These are phyloP conservation scores for Fraxinus velutina DNA, from an alignment of 305 asterid genomes.

Conservation along the genomic window DNA sequence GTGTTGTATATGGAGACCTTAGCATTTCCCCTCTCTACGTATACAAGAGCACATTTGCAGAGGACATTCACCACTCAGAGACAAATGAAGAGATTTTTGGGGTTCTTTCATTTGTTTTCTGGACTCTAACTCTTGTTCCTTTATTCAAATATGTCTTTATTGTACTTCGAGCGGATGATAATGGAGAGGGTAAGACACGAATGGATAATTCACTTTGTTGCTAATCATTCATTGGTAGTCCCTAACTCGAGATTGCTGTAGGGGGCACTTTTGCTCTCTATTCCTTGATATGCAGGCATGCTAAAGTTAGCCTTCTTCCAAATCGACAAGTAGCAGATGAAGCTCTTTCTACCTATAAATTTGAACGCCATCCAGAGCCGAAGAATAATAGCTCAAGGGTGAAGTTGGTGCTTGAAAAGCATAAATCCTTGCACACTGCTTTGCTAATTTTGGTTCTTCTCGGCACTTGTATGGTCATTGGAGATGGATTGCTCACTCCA, in stretches of 20 bases:
- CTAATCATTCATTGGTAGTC: neutral
- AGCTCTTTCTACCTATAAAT: conserved; percentile 85
- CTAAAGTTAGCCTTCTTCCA: conserved; percentile 92
- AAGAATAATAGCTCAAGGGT: conserved; percentile 54
- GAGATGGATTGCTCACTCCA: conserved; percentile 92
- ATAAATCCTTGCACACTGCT: conserved; percentile 68
- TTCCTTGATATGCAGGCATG: conserved; percentile 89
- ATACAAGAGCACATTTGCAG: conserved; percentile 91
- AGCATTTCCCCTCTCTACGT: conserved; percentile 95
- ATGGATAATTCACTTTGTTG: neutral
- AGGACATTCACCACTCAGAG: conserved; percentile 87
- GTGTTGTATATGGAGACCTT: conserved; percentile 95
- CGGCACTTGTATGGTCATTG: conserved; percentile 99
- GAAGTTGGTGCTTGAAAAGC: conserved; percentile 72
- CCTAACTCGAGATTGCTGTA: conserved; percentile 28
- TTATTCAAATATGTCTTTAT: conserved; percentile 79
- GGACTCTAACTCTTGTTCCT: conserved; percentile 90
- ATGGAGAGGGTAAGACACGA: conserved; percentile 68
- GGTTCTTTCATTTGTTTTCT: conserved; percentile 83
- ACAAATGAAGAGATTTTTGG: conserved; percentile 93
- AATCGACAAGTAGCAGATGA: conserved; percentile 84
- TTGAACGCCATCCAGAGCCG: conserved; percentile 61
- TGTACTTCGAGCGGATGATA: conserved; percentile 89
- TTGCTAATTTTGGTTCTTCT: conserved; percentile 73
- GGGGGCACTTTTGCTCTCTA: conserved; percentile 97